Evolutionary conservation across 306 rosid genomes (phyloP), one percentile per base, ranked within the genome.

Genomic region (Trifolium subterraneum): DNA sequence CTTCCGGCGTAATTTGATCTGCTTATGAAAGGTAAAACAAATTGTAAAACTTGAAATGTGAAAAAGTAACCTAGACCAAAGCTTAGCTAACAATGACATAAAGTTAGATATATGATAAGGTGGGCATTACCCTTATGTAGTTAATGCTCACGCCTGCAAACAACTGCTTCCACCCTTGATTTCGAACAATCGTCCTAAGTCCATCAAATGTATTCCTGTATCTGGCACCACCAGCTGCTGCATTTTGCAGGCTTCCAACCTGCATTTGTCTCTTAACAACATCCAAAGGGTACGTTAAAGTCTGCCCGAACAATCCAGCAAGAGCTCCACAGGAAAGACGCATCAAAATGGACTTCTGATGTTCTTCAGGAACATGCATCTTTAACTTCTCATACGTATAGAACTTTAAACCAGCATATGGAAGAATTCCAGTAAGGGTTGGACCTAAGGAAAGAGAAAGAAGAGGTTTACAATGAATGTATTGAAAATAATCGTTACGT

Each of bases 201-300:
- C 93, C 96, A 5, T 87, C 92, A 14, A 82, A 16, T 39, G 97
- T 82, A 81, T 87, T 94, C 69, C 36, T 87, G 82, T 80, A 92
- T 83, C 82, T 79, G 66, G 76, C 74, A 79, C 86, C 78, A 68
- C 85, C 93, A 59, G 74, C 74, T 13, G 35, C 71, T 59, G 89
- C 84, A 79, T 81, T 70, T 60, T 77, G 88, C 72, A 82, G 75
- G 71, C 74, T 90, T 70, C 85, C 95, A 68, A 94, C 99, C 99
- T 94, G 99, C 99, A 94, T 92, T 72, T 94, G 99, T 83, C 99
- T 87, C 88, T 96, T 88, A 35, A 94, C 96, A 70, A 94, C 99
- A 76, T 94, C 99, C 77, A 94, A 76, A 27, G 99, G 99, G 82
- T 94, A 94, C 0, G 99, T 94, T 79, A 90, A 56, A 13, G 99